phyloP scores from a whole-genome alignment of 83 land plant species.

The Diphasiastrum complanatum region DNA sequence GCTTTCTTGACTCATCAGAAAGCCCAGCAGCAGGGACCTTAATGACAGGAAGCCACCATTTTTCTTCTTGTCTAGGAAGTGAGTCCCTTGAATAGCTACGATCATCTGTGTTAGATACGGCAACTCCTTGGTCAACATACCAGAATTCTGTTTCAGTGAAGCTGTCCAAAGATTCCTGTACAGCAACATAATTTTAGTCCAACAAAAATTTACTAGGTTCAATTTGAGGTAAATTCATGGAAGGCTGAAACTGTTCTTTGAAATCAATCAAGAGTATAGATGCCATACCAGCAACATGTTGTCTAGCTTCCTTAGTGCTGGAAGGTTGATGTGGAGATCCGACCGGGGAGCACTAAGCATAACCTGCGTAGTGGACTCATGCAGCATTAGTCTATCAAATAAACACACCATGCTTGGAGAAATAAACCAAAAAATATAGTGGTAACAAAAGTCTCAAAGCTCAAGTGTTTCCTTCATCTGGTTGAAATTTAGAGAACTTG shows the following conservation, averaged over 20 bases:
- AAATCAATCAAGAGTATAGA: not conserved
- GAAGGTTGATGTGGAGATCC: conserved; percentile 64
- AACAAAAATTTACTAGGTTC: not conserved
- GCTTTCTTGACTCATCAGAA: conserved; percentile 9
- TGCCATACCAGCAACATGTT: conserved; percentile 54
- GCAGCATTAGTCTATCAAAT: not conserved
- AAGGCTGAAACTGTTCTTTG: not conserved
- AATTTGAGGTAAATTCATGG: not conserved
- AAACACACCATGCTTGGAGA: not conserved
- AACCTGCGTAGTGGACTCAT: conserved; percentile 35
- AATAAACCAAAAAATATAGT: not conserved
- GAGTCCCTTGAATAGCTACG: not conserved
- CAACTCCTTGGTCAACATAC: conserved; percentile 21
- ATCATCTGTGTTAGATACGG: conserved; percentile 12
- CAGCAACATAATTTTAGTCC: not conserved
- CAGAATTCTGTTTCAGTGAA: conserved; percentile 17
- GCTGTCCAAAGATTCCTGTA: conserved; percentile 21
- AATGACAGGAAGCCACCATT: conserved; percentile 24
- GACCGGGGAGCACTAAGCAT: conserved; percentile 60
- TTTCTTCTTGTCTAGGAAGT: conserved; percentile 19
- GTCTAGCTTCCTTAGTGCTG: conserved; percentile 61
- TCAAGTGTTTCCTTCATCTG: too few relatives aligned
- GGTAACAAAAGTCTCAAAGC: too few relatives aligned
- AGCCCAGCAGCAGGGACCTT: conserved; percentile 18
- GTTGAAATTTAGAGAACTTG: too few relatives aligned